These are phyloP conservation scores for Magnusiomyces ingens DNA, from an alignment of 1,139 yeast genomes.

Conservation along the genomic window DNA sequence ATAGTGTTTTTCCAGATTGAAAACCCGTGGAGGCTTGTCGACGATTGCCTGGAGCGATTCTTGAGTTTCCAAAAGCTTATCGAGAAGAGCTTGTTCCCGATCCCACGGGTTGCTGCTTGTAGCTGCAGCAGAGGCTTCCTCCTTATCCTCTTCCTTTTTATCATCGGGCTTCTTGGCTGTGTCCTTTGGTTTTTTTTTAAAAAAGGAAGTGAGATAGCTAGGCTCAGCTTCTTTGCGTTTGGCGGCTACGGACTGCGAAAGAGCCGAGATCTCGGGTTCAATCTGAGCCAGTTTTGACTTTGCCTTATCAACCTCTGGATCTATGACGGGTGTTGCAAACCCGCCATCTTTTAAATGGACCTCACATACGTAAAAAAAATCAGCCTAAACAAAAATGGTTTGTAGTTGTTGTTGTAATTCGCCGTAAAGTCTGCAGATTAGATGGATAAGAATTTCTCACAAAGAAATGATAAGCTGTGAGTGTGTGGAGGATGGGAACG, in stretches of 20 bases:
- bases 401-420: no score
- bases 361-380: constrained; percentile 65
- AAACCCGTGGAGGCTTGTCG: constrained; percentile 41
- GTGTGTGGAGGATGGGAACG: no score
- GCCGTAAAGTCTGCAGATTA: no score
- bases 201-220: constrained; percentile 8
- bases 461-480: no score
- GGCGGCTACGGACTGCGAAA: constrained; percentile 21
- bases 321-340: constrained; percentile 52
- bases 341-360: constrained; percentile 54
- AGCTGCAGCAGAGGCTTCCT: constrained; percentile 10
- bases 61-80: constrained; percentile 19
- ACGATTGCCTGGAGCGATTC: constrained; percentile 23
- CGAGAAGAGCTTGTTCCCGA: constrained; percentile 18
- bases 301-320: constrained; percentile 43
- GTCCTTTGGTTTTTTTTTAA: constrained; percentile 27
- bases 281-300: constrained; percentile 36
- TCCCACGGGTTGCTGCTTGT: constrained; percentile 11
- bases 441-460: no score
- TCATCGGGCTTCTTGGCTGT: constrained; percentile 21
- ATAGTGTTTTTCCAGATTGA: constrained; percentile 46
- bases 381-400: constrained; percentile 32
- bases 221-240: constrained; percentile 10
- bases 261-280: constrained; percentile 38
- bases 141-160: constrained; percentile 16